phyloP scores from a whole-genome alignment of 192 early-diverging fungal species.

The Coemansia furcata region DNA sequence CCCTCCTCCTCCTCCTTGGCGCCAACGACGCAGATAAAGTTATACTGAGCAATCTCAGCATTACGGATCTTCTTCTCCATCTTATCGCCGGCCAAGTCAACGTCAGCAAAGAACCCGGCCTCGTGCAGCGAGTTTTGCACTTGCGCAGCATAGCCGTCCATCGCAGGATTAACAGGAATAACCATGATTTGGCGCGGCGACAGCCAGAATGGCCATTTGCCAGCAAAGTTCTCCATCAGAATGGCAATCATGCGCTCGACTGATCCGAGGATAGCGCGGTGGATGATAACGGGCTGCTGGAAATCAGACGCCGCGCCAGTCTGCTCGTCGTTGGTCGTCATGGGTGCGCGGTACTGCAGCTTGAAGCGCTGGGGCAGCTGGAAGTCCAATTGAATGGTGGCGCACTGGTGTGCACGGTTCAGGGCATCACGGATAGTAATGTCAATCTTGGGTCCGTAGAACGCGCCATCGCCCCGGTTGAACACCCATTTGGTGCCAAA shows the following conservation, averaged over 20 bases:
- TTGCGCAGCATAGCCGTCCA: slow-evolving; percentile 77
- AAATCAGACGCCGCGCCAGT: slow-evolving; percentile 29
- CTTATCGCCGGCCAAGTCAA: slow-evolving; percentile 80
- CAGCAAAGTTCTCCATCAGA: slow-evolving; percentile 92
- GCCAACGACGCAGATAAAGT: slow-evolving; percentile 97
- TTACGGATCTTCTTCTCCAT: slow-evolving; percentile 98
- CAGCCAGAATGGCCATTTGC: slow-evolving; percentile 99
- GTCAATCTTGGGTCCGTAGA: slow-evolving; percentile 99
- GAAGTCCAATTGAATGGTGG: slow-evolving; percentile 98
- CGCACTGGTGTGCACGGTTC: slow-evolving; percentile 89
- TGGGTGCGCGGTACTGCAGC: slow-evolving; percentile 82
- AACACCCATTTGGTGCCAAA: slow-evolving; percentile 83
- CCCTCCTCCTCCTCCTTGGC: slow-evolving; percentile 71
- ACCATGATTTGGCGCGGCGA: slow-evolving; percentile 91
- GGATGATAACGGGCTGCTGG: slow-evolving; percentile 95
- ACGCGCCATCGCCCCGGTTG: slow-evolving; percentile 95
- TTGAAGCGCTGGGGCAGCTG: slow-evolving; percentile 93
- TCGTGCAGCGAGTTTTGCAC: slow-evolving; percentile 68
- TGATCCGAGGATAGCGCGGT: slow-evolving; percentile 96
- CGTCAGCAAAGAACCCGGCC: slow-evolving; percentile 80
- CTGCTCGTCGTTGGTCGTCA: slow-evolving; percentile 39
- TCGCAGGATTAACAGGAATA: slow-evolving; percentile 79
- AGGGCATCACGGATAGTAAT: slow-evolving; percentile 94
- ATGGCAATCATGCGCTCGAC: slow-evolving; percentile 96
- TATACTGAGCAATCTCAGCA: slow-evolving; percentile 89